Conservation (phyloP, 257 asterid species). For the Petrea volubilis region DNA sequence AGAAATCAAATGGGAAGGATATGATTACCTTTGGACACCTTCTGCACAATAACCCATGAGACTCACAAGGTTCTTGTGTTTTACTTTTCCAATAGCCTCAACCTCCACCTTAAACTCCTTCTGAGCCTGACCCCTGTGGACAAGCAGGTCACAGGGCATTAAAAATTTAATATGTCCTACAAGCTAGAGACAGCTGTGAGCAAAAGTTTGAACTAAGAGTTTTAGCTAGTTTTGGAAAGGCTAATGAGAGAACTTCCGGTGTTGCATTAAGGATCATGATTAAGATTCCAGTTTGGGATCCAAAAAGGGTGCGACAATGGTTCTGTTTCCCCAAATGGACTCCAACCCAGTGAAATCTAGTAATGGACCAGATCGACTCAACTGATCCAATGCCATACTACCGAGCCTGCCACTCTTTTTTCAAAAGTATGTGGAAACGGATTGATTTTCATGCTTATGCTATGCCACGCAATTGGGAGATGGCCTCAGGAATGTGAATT, state of each 20-base stretch:
- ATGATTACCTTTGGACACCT: conserved; percentile 72
- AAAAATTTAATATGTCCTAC: neutral
- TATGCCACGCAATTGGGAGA: neutral
- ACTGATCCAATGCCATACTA: neutral
- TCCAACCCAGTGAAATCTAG: neutral
- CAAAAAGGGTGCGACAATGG: neutral
- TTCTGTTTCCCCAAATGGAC: neutral
- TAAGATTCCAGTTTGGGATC: neutral
- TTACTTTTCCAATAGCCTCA: conserved; percentile 97
- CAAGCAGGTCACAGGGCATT: conserved; percentile 16
- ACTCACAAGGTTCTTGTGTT: conserved; percentile 96
- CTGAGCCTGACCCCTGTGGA: conserved; percentile 92
- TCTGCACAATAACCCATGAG: conserved; percentile 92
- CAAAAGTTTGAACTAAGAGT: neutral
- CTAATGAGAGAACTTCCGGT: neutral
- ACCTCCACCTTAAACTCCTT: conserved; percentile 96
- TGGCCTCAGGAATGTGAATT: neutral
- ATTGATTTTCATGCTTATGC: neutral
- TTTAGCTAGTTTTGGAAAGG: conserved; percentile 10
- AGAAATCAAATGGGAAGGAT: conserved; percentile 10
- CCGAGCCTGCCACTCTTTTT: neutral
- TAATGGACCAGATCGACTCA: neutral
- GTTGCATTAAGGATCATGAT: neutral
- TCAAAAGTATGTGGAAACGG: neutral
- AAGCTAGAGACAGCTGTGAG: neutral